Base-by-base conservation (phyloP, 2,329 filamentous ascomycete genomes). In the Aphanoascus verrucosus region DNA sequence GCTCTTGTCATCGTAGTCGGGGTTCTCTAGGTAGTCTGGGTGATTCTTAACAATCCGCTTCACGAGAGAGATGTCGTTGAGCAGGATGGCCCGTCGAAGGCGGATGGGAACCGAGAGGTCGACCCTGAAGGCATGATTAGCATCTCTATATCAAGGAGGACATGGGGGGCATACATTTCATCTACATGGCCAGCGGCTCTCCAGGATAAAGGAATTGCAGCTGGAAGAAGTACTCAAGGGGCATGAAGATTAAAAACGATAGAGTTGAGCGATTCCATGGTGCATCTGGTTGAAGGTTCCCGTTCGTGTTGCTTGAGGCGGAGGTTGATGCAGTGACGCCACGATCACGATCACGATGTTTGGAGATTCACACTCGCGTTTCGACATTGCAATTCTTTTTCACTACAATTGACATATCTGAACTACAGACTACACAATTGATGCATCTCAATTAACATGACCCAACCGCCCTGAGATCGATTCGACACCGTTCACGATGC, bases 81-180 rank as follows among this genome's bases (percentile, higher is more conserved):
- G 78, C 65, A 84, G 78, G 67, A 95, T 91, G 56, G 89, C 88
- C 61, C 88, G 84, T 60, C 88, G 85, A 43, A 94, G 76, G 62
- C 88, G 85, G 67, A 83, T 80, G 54, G 83, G 79, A 55, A 86
- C 79, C 41, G 59, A 48, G 50, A 61, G 54, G 34, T 61, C 58
- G 55, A 59, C 57, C 62, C 62, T 63, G 20, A 20, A 37, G 20
- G 38, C 17, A 19, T 3, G 8, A 32, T 52, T 46, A 52, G 50
- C 17, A 32, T 4, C 8, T n/a, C 8, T 40, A 37, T 35, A 2
- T 14, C 15, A 15, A 23, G 2, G 14, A 44, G 41, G 9, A 15
- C 20, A 17, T 28, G 1, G 38, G 11, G 28, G 35, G 32, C 55
- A 49, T 46, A 46, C 55, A 57, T 42, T 44, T 52, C 42, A 50